Evolutionary conservation across 192 early-diverging fungal genomes (phyloP), one percentile per base, ranked within the genome.

Genomic region (Backusella psychrophila): DNA sequence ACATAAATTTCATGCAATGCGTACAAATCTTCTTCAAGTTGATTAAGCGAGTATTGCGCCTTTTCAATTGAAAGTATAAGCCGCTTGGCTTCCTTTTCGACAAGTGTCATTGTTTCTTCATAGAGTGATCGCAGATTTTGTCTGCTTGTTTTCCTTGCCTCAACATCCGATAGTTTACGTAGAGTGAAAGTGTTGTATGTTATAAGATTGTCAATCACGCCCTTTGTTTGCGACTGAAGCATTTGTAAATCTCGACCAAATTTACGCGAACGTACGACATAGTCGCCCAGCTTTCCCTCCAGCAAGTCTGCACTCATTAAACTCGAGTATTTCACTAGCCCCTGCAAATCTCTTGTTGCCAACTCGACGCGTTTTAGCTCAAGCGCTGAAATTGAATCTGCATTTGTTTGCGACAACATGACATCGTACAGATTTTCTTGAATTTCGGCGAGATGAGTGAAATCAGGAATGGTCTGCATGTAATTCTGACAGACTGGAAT

Each of bases 191-290:
- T 77, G 36, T 89, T 87, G 76, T 86, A 80, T 11, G 87, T 85
- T 31, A 85, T 85, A 9, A 89, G 29, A n/a, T 86, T 86, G 75
- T 89, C 88, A 35, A 89, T 72, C 1, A 84, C 84, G 9, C 81
- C 84, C 46, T 83, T 85, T 6, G 86, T 83, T 26, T 83, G 78
- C 12, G 86, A 77, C 46, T 89, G 84, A 52, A 89, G 44, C 6
- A 78, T 76, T 67, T 87, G 85, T n/a, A 88, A 49, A 36, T 86
- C 73, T 42, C 86, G 69, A n/a, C 83, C 79, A 38, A 84, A 78
- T 0, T 26, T 53, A 39, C 80, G 77, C 14, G 88, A 83, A 19
- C 77, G 78, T 6, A 72, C 44, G 52, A 85, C 66, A 73, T 86
- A 89, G 21, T 77, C 73, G 4, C 73, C 65, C 19, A 89, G 59